These are phyloP conservation scores for Penicillium bovifimosum DNA, from an alignment of 495 filamentous ascomycete genomes.

Conservation along the genomic window DNA sequence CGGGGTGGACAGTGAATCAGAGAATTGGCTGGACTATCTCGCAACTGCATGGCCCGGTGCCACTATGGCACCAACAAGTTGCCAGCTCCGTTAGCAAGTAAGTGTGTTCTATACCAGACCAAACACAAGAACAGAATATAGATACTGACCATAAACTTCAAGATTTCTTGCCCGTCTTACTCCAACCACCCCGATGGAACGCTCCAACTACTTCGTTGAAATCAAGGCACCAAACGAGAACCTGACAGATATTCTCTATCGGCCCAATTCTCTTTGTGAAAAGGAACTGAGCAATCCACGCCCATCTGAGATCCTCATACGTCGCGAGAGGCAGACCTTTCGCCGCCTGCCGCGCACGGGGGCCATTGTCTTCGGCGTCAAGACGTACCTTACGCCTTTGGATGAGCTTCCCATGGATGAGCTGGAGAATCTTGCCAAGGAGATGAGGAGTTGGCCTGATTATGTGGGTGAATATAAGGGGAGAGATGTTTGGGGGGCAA, in stretches of 20 bases:
- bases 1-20: constrained; percentile 51
- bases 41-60: constrained; percentile 47
- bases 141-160: not conserved
- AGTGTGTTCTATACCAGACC: constrained; percentile 10
- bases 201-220: constrained; percentile 51
- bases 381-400: constrained; percentile 45
- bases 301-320: constrained; percentile 41
- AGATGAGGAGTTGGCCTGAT: constrained; percentile 49
- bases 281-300: constrained; percentile 28
- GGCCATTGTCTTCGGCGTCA: constrained; percentile 50
- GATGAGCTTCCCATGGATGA: constrained; percentile 43
- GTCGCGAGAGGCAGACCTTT: constrained; percentile 53
- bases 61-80: constrained; percentile 50
- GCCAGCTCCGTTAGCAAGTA: constrained; percentile 49
- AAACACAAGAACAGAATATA: not conserved
- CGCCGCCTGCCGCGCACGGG: constrained; percentile 42
- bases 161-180: constrained; percentile 48
- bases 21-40: constrained; percentile 51
- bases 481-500: constrained; percentile 43
- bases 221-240: constrained; percentile 38
- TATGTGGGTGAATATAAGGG: constrained; percentile 51
- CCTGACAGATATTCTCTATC: constrained; percentile 40
- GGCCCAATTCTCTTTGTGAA: constrained; percentile 29
- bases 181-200: constrained; percentile 45
- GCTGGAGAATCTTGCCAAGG: constrained; percentile 39